Percentiles rank a stretch among this genome's conserved stretches.
These are phyloP conservation scores for Aschersonia sp. DNA, from an alignment of 2,329 filamentous ascomycete species.

Conservation along the genomic window DNA sequence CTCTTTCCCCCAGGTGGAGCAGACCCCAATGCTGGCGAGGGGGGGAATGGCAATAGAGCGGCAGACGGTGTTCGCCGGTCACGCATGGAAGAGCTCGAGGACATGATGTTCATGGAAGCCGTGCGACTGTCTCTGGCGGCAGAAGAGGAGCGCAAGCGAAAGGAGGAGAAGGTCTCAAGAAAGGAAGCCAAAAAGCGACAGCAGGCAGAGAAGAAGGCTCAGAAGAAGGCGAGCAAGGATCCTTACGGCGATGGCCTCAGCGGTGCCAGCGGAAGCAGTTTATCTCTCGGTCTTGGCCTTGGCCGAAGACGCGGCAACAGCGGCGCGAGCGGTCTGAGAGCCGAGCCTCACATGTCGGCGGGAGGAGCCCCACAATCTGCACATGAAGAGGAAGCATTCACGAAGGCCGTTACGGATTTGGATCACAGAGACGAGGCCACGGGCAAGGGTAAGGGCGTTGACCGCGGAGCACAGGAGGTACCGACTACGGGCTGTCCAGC, in stretches of 20 bases:
- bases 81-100: slow-evolving; percentile 78
- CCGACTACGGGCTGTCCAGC: slow-evolving; percentile 13
- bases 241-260: slow-evolving; percentile 20
- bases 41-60: slow-evolving; percentile 7
- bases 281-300: slow-evolving; percentile 46
- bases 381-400: slow-evolving; percentile 10
- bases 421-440: slow-evolving; percentile 16
- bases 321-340: slow-evolving; percentile 41
- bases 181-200: slow-evolving; percentile 79
- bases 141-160: slow-evolving; percentile 83
- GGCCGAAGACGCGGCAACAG: slow-evolving; percentile 46
- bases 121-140: slow-evolving; percentile 81
- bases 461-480: slow-evolving; percentile 27
- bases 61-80: slow-evolving; percentile 19
- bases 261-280: slow-evolving; percentile 45
- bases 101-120: slow-evolving; percentile 98
- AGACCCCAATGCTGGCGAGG: slow-evolving; percentile 12
- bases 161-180: slow-evolving; percentile 36
- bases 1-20: slow-evolving; percentile 3
- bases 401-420: slow-evolving; percentile 5
- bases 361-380: slow-evolving; percentile 22
- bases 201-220: slow-evolving; percentile 69
- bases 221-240: slow-evolving; percentile 41
- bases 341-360: slow-evolving; percentile 33
- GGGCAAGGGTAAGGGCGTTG: slow-evolving; percentile 57